Evolutionary conservation across 1,139 yeast species (phyloP).

Genomic region (Groenewaldozyma sp.): DNA sequence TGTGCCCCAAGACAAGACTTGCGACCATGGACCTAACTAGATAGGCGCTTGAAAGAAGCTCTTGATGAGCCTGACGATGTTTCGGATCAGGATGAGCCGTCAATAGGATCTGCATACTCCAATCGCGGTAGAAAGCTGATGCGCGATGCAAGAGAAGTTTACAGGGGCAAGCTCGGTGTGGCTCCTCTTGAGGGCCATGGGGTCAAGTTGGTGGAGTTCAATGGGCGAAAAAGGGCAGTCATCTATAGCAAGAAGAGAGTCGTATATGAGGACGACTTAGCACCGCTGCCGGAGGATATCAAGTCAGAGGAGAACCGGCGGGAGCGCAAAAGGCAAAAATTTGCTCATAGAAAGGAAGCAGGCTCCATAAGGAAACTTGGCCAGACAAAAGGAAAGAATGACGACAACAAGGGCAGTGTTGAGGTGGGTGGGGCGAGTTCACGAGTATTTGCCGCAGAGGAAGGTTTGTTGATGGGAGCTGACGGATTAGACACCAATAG

Average conservation of each 20-base stretch:
- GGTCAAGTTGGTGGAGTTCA: slow-evolving; percentile 28
- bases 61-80: slow-evolving; percentile 16
- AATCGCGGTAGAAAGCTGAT: slow-evolving; percentile 57
- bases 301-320: slow-evolving; percentile 19
- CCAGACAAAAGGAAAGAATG: not conserved
- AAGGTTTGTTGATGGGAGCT: slow-evolving; percentile 5
- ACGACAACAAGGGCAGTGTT: not conserved
- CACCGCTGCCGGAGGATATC: slow-evolving; percentile 9
- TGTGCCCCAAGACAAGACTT: too few species aligned
- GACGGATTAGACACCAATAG: slow-evolving; percentile 18
- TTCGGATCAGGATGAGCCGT: slow-evolving; percentile 18
- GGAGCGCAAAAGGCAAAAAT: not conserved
- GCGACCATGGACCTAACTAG: too few species aligned
- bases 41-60: slow-evolving; percentile 16
- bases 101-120: slow-evolving; percentile 23
- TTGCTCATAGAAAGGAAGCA: too few species aligned
- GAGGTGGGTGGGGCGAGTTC: not conserved
- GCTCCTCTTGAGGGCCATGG: slow-evolving; percentile 27
- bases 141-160: slow-evolving; percentile 35
- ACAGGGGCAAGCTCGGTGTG: slow-evolving; percentile 32
- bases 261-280: slow-evolving; percentile 12
- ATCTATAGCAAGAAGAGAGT: slow-evolving; percentile 23
- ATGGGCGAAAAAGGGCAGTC: slow-evolving; percentile 28
- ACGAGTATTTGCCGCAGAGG: not conserved
- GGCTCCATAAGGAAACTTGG: not conserved